Conservation (phyloP, 75 land plant species). For the Selaginella moellendorffii region DNA sequence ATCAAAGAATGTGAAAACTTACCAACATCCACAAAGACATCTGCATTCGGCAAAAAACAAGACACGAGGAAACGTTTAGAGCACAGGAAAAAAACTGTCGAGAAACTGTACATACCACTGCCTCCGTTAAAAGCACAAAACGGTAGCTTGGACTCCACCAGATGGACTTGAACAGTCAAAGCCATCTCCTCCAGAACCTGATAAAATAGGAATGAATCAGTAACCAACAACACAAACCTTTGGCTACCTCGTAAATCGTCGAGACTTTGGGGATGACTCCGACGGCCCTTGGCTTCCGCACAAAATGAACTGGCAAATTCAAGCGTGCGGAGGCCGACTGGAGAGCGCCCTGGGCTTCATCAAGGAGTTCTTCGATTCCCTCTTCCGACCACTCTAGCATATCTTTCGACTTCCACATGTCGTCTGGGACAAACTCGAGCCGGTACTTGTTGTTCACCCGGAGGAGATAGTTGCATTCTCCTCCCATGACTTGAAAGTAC, state of each 20-base stretch:
- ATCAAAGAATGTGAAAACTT: neutral
- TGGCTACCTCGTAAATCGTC: constrained; percentile 33
- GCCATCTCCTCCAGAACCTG: constrained; percentile 41
- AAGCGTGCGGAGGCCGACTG: constrained; percentile 31
- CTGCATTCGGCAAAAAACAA: constrained; percentile 14
- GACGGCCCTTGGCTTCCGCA: constrained; percentile 38
- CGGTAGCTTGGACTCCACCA: constrained; percentile 34
- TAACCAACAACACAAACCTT: neutral
- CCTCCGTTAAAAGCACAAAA: constrained; percentile 47
- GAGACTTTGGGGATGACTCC: constrained; percentile 36
- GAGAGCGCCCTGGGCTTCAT: constrained; percentile 28
- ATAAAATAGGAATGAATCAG: neutral
- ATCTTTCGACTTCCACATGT: constrained; percentile 27
- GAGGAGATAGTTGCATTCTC: constrained; percentile 38
- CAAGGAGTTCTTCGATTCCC: constrained; percentile 20
- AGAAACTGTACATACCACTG: constrained; percentile 18
- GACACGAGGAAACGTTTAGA: no score
- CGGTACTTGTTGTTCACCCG: constrained; percentile 21
- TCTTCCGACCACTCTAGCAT: constrained; percentile 23
- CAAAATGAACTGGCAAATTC: constrained; percentile 24
- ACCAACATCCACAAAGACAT: constrained; percentile 23
- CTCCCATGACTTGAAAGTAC: constrained; percentile 37
- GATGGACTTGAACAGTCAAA: constrained; percentile 36
- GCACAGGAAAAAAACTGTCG: neutral
- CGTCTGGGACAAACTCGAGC: constrained; percentile 31